phyloP scores from a whole-genome alignment of 164 flowering plant genomes.

The Nymphaea colorata region DNA sequence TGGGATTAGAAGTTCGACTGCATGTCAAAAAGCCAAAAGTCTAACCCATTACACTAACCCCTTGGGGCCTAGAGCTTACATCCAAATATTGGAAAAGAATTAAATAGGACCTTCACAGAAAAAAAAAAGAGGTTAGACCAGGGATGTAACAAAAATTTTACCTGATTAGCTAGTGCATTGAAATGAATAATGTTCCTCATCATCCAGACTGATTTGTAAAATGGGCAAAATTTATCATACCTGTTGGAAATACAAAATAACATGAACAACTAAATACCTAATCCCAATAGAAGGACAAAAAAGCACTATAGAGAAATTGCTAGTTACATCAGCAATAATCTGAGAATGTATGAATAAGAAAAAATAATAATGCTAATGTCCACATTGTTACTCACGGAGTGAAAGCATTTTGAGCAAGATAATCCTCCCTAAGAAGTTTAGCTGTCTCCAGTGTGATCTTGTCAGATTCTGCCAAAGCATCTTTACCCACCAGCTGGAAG shows the following conservation, averaged over 20 bases:
- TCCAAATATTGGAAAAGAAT: no score
- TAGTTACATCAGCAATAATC: no score
- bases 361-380: not conserved
- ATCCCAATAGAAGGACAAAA: no score
- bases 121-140: not conserved
- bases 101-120: no score
- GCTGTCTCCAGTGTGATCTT: conserved; percentile 95
- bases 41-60: no score
- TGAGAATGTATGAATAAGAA: no score
- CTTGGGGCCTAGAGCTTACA: no score
- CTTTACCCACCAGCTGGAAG: conserved; percentile 95
- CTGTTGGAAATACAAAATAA: conserved; percentile 24
- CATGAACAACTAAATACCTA: not conserved
- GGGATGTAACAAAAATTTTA: conserved; percentile 3
- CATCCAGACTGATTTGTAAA: conserved; percentile 99
- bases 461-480: conserved; percentile 96
- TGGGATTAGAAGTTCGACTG: no score
- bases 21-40: no score
- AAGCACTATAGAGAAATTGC: no score
- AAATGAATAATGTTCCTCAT: conserved; percentile 97
- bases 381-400: conserved; percentile 61
- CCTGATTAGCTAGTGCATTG: conserved; percentile 95
- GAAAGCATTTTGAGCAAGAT: conserved; percentile 98
- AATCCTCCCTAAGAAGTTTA: conserved; percentile 97
- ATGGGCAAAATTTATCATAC: conserved; percentile 95